Percentiles rank a stretch among this genome's conserved stretches.
These are phyloP conservation scores for Podila minutissima DNA, from an alignment of 192 early-diverging fungal genomes.

Conservation along the genomic window DNA sequence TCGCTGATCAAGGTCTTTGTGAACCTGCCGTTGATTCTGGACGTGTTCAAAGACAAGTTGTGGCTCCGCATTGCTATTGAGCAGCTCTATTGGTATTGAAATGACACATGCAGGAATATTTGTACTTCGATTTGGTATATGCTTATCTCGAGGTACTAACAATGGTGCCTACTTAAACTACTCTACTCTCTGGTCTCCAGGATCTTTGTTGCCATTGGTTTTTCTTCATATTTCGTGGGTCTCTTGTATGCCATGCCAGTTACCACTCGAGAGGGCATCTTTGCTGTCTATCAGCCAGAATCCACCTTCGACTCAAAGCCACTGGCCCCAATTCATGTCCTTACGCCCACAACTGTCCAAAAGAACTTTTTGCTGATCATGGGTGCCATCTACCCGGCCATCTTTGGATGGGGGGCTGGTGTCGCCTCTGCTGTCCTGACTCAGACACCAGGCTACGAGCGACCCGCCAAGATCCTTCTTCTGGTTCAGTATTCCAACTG, in stretches of 20 bases:
- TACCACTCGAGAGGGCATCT: slow-evolving; percentile 31
- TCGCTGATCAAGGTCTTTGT: slow-evolving; percentile 35
- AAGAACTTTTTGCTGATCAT: slow-evolving; percentile 41
- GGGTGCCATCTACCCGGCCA: slow-evolving; percentile 38
- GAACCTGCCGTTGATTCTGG: slow-evolving; percentile 24
- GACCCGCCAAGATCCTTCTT: slow-evolving; percentile 15
- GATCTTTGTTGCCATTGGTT: slow-evolving; percentile 42
- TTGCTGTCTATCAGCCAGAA: slow-evolving; percentile 47
- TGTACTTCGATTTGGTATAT: not conserved
- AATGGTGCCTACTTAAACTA: not conserved
- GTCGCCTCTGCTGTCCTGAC: slow-evolving; percentile 26
- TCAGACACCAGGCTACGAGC: slow-evolving; percentile 25
- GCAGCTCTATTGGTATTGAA: slow-evolving; percentile 37
- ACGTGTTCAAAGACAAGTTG: slow-evolving; percentile 26
- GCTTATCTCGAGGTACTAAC: not conserved
- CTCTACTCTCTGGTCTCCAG: slow-evolving; percentile 4
- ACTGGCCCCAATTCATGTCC: slow-evolving; percentile 35
- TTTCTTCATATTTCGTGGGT: slow-evolving; percentile 49
- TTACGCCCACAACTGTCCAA: slow-evolving; percentile 38
- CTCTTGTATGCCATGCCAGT: slow-evolving; percentile 48
- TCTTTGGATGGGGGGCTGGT: slow-evolving; percentile 29
- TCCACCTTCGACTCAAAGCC: slow-evolving; percentile 12
- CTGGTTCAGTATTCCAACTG: slow-evolving; percentile 42
- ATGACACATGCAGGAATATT: not conserved
- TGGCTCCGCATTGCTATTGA: slow-evolving; percentile 46